These are phyloP conservation scores for Acidiella bohemica DNA, from an alignment of 495 filamentous ascomycete species.

Conservation along the genomic window DNA sequence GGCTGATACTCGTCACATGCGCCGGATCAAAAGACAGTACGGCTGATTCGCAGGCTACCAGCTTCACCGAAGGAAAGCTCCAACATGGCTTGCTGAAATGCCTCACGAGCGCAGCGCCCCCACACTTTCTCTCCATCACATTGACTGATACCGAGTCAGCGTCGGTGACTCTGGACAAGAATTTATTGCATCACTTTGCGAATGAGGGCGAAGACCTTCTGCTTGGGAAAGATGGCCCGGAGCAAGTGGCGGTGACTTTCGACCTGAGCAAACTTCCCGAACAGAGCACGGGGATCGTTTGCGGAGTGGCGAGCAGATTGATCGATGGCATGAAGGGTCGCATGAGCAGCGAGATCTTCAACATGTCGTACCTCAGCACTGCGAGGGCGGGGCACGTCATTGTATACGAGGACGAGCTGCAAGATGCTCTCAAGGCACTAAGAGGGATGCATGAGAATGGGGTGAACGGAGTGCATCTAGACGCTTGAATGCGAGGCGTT, in stretches of 20 bases:
- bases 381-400: constrained; percentile 85
- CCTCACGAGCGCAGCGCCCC: constrained; percentile 50
- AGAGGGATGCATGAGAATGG: too few relatives aligned
- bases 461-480: too few relatives aligned
- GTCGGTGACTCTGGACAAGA: constrained; percentile 66
- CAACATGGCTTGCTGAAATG: constrained; percentile 51
- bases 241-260: constrained; percentile 77
- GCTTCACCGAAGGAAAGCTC: too few relatives aligned
- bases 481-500: too few relatives aligned
- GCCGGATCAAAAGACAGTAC: constrained; percentile 47
- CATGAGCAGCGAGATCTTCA: constrained; percentile 39
- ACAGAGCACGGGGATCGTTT: constrained; percentile 71
- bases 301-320: constrained; percentile 60
- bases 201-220: constrained; percentile 46
- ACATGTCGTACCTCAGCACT: constrained; percentile 83
- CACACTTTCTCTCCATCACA: constrained; percentile 69
- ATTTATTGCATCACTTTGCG: constrained; percentile 45
- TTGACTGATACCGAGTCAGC: constrained; percentile 74
- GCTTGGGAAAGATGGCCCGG: constrained; percentile 65
- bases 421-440: too few relatives aligned
- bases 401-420: constrained; percentile 57
- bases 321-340: constrained; percentile 18
- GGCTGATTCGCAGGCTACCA: constrained; percentile 20
- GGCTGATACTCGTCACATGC: constrained; percentile 68
- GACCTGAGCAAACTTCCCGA: constrained; percentile 69